Evolutionary conservation across 805 yeast species (phyloP), one percentile per base, ranked within the genome.

Genomic region (Maudiozyma saulgeensis): DNA sequence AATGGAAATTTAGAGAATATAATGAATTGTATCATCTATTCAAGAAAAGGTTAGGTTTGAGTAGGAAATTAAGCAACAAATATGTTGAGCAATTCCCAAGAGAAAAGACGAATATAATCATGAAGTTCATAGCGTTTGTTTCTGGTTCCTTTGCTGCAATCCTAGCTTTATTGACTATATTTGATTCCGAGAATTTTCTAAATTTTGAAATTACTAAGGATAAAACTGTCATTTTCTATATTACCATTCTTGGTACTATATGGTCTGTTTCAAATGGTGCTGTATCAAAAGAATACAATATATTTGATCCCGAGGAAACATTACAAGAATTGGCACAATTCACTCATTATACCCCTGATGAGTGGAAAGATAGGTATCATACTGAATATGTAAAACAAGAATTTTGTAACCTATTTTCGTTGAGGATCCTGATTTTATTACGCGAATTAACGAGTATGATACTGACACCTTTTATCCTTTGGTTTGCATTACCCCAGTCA

Each of bases 291-390:
- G 84, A 80, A 43, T 75, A 78, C 49, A 73, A 74, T 26, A 87
- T 87, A n/a, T 91, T 87, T 67, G 96, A 91, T 56, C 97, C 99
- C 0, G 98, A 91, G 58, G 83, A 85, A 1, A 81, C 88, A n/a
- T 65, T 93, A 51, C 70, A 81, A 50, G 81, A 83, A 51, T 88
- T 91, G 34, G 81, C 93, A 0, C 86, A 82, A 57, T 88, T 78
- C 63, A 93, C 99, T 0, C 99, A 93, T 64, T 93, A 87, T 63
- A 66, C 88, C 46, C 99, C 99, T 0, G 74, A 74, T 25, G 78
- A 81, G 23, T 93, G 99, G 98, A 84, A 85, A 50, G 90, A 87
- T 2, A 76, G 75, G 51, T 79, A 86, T 49, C 97, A 93, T 59
- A 84, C 96, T 0, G 87, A 85, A 47, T 81, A 79, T 46, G 95